Evolutionary conservation across 192 early-diverging fungal species (phyloP), one percentile per base, ranked within the genome.

Genomic region (Pilobolus umbonatus): DNA sequence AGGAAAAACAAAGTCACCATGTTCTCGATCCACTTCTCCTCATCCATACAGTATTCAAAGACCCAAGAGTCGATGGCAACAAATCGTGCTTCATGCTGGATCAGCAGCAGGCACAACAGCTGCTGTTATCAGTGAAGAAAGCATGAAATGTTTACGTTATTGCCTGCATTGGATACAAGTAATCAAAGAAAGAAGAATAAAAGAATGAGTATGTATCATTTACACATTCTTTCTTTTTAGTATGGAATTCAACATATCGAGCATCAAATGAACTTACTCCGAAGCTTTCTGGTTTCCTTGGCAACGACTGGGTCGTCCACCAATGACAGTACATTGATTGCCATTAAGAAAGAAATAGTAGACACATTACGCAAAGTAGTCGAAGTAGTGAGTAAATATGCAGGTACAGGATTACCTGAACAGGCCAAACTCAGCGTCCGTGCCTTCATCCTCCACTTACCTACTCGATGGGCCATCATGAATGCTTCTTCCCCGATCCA

Each of bases 361-460:
- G 80, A 85, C 28, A 93, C 92, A 0, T 72, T 97, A 25, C 81
- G 91, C 26, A 85, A 85, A 35, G 95, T 93, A 3, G 88, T 97
- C 5, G 88, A 86, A 44, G 83, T 97, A 10, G 79, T 97, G 38
- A 88, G 84, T 31, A 84, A 86, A 45, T 91, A 97, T 68, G 93
- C 95, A 25, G 86, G 87, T 14, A 76, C 84, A 5, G 86, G 87
- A 49, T 74, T 97, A 47, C 90, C 95, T 1, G 89, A 85, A 48
- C 88, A 87, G 43, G 90, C 93, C n/a, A 76, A 88, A 39, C 67
- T 78, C 39, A 83, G 71, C 42, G 95, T 97, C n/a, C 82, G 90
- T 22, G 80, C 75, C 12, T 88, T 97, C 60, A 94, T 97, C 40
- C 70, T 97, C 14, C 73, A 75, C 1, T 69, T 98, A 64, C 95